Base-by-base conservation (phyloP, 2,329 filamentous ascomycete genomes). In the Conoideocrella luteorostrata region DNA sequence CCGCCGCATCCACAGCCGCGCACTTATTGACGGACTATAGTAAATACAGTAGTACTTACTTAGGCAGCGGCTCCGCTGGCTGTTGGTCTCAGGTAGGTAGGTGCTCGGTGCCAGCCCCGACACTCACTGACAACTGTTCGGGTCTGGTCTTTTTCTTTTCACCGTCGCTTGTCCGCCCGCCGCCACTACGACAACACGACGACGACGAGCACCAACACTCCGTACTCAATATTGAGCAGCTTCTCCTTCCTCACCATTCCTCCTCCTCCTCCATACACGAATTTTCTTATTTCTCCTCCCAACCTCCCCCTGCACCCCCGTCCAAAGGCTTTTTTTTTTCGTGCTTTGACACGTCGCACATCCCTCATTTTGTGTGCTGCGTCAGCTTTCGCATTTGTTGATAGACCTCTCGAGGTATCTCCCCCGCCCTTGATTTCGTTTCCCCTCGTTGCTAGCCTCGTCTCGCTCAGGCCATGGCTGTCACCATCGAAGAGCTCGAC, bases 401-500 rank as follows among this genome's bases (percentile, higher is more conserved):
- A 22, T 15, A 34, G 17, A 36, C 47, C 47, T 51, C 51, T 43
- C 45, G 48, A 52, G 45, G 46, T 50, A 49, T 47, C 47, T 44
- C 53, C 56, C 55, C 58, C 54, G 53, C 57, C 57, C 52, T 39
- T 46, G 42, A 48, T 44, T 55, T 51, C 49, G 53, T 51, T 55
- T 55, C 56, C 58, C 55, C 56, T 62, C 63, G 59, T 51, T 23
- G 39, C 21, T 39, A 35, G 46, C 39, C 42, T 47, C 56, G 43
- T 49, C 57, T 56, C 56, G 50, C 51, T 44, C 56, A 71, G 39
- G 37, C 64, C 66, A 84, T 84, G 80, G 73, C 80, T 65, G 72
- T 79, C 64, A 74, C 86, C 60, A 91, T 98, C 69, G 82, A 86
- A 68, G 93, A 98, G 81, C 82, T 98, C 74, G 93, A 98, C 80